Evolutionary conservation across 2,329 filamentous ascomycete genomes (phyloP), one percentile per base, ranked within the genome.

Genomic region (Fusarium ramigenum): DNA sequence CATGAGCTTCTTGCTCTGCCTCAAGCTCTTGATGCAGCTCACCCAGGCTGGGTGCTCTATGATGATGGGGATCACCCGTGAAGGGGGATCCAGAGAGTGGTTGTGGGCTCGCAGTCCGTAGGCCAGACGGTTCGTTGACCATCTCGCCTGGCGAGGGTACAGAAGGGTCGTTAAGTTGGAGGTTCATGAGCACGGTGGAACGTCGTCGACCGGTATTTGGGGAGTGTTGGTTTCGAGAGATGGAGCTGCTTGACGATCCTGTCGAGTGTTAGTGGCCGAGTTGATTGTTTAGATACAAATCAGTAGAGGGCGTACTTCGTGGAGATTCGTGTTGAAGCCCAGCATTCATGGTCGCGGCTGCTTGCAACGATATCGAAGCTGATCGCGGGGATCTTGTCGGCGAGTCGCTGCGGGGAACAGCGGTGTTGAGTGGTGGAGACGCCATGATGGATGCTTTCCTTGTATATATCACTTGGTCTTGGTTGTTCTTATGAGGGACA

Each of bases 21-120:
- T 95, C 93, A 4, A 95, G 85, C 81, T 94, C 92, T 79, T 95
- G 93, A 75, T 95, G 92, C 46, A 95, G 88, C 81, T 94, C 92
- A 23, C 93, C 93, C 70, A 95, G 81, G 79, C 92, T 94, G 5
- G 92, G 92, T 2, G 91, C 84, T 54, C 93, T 87, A 73, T 90
- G 88, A 77, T 93, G 92, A 74, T 90, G 87, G 21, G 90, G 88
- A 74, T 91, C 89, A 39, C 79, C 80, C 60, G 82, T 78, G 57
- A 85, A 80, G 12, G 88, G 86, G 15, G 87, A 88, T 63, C 84
- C 78, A 66, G 87, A 81, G 8, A 87, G 72, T n/a, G 83, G 82
- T 64, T 84, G 85, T 46, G 86, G 85, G 74, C 86, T 87, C n/a
- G 75, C 66, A 32, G 73, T 63, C 21, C 74, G 75, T 70, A 80